Evolutionary conservation across 2,329 filamentous ascomycete species (phyloP).

Genomic region (Hawksworthiomyces lignivorus): DNA sequence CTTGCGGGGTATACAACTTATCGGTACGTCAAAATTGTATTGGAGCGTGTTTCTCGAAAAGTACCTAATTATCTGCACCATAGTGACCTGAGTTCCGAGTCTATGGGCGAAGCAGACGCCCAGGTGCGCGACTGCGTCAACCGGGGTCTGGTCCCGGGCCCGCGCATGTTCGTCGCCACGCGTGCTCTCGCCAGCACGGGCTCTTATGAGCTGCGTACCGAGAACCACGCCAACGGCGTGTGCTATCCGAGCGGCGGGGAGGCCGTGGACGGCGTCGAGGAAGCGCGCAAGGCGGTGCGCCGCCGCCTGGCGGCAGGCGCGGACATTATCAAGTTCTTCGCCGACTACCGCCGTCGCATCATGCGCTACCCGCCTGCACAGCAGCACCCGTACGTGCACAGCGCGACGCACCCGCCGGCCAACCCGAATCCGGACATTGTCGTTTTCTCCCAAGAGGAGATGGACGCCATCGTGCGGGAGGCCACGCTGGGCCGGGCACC

Average conservation of each 20-base stretch:
- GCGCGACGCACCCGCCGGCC: slow-evolving; percentile 30
- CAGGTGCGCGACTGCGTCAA: slow-evolving; percentile 46
- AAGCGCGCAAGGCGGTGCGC: slow-evolving; percentile 37
- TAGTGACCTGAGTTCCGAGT: slow-evolving; percentile 49
- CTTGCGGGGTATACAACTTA: no score
- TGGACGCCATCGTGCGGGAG: slow-evolving; percentile 41
- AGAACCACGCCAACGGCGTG: slow-evolving; percentile 32
- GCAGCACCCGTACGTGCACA: no score
- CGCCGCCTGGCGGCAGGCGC: slow-evolving; percentile 39
- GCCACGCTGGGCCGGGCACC: slow-evolving; percentile 32
- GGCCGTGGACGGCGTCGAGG: slow-evolving; percentile 41
- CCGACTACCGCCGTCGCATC: slow-evolving; percentile 37
- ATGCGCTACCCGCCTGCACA: slow-evolving; percentile 33
- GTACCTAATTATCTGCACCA: no score
- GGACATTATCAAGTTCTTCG: slow-evolving; percentile 45
- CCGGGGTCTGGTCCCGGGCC: slow-evolving; percentile 45
- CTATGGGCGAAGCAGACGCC: slow-evolving; percentile 41
- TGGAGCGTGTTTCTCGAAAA: no score
- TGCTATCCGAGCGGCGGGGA: slow-evolving; percentile 35
- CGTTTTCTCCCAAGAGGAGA: slow-evolving; percentile 40
- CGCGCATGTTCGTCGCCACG: slow-evolving; percentile 48
- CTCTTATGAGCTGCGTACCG: slow-evolving; percentile 40
- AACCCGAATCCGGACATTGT: slow-evolving; percentile 34
- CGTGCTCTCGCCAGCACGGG: slow-evolving; percentile 41
- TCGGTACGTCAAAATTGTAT: no score